Evolutionary conservation across 805 yeast genomes (phyloP), one percentile per base, ranked within the genome.

Genomic region (Monosporozyma servazzii): DNA sequence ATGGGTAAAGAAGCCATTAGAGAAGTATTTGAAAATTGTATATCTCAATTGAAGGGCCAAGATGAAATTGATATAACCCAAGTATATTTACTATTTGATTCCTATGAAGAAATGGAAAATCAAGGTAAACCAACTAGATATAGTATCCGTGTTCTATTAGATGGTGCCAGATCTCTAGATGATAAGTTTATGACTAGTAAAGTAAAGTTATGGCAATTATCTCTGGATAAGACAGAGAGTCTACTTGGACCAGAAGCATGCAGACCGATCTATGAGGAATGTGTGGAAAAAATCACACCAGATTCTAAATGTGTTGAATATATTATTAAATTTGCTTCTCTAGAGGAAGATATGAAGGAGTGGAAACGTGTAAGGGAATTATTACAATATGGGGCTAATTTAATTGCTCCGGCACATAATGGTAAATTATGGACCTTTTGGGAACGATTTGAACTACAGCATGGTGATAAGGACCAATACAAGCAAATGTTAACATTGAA

Each of bases 21-120:
- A 37, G 95, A 86, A 52, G 60, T 85, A 15, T 89, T 86, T 68
- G 96, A 88, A 47, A 79, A 80, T 44, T 77, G 88, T 5, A 57
- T 86, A 3, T 71, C 69, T 4, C 70, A 64, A 1, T 74, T 86
- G 55, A 18, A 27, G 20, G 84, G 86, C 0, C 48, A 67, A 0
- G 66, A 73, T 21, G 57, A 53, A 20, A 51, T 66, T 7, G 61
- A 64, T 47, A 71, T 76, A 45, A 76, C 76, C 51, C 64, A 79
- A 0, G 68, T 88, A 0, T 76, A 72, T 55, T 51, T 81, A 1
- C 58, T 78, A 37, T 87, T 84, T 61, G 78, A 84, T 2, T 68
- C 80, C 36, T 80, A 79, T 59, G 96, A 89, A 60, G 77, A 76
- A 54, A 69, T 66, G 0, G 55, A 67, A 23, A 63, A 68, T 44